Percentiles rank a stretch among this genome's conserved stretches.
Evolutionary conservation across 139 green algal genomes (phyloP).

Genomic region (Closterium sp.): DNA sequence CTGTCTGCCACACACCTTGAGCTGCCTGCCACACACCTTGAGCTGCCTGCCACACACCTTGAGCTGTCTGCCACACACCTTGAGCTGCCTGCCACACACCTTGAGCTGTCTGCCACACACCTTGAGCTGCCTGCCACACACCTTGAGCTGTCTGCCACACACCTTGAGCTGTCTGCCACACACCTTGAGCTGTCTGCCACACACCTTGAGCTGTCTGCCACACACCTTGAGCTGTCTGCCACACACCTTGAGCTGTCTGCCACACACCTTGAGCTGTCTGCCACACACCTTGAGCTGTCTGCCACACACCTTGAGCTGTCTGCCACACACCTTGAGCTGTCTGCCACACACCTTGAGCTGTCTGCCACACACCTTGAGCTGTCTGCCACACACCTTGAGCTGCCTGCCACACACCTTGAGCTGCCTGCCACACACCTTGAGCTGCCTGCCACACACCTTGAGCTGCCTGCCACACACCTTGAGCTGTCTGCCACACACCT

Average conservation of each 20-base stretch:
- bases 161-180: slow-evolving; percentile 2
- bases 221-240: slow-evolving; percentile 29
- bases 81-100: slow-evolving; percentile 26
- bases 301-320: slow-evolving; percentile 35
- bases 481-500: slow-evolving; percentile 34
- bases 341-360: not conserved
- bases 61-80: slow-evolving; percentile 48
- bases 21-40: slow-evolving; percentile 23
- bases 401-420: slow-evolving; percentile 46
- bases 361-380: slow-evolving; percentile 35
- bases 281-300: no score
- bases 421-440: slow-evolving; percentile 42
- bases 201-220: slow-evolving; percentile 42
- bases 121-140: not conserved
- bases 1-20: not conserved
- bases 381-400: slow-evolving; percentile 22
- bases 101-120: slow-evolving; percentile 26
- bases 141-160: slow-evolving; percentile 33
- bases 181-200: not conserved
- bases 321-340: slow-evolving; percentile 22
- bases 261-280: slow-evolving; percentile 45
- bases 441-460: not conserved
- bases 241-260: slow-evolving; percentile 33
- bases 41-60: slow-evolving; percentile 30
- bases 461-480: slow-evolving; percentile 17